phyloP scores from a whole-genome alignment of 2,329 filamentous ascomycete genomes.

The Diaporthe nobilis region DNA sequence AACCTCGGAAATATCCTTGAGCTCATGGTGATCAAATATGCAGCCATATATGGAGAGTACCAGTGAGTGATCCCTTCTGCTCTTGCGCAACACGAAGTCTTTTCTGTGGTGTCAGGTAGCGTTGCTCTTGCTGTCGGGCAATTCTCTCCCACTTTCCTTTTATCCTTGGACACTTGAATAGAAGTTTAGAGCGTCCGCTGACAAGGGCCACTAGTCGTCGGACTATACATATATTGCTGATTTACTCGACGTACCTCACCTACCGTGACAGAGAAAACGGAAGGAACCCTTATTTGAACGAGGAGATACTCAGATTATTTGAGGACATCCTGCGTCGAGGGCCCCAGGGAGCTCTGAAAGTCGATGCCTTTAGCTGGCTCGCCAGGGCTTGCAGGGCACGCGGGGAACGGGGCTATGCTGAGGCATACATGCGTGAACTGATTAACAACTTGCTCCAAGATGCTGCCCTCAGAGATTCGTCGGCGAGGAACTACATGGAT shows the following conservation, averaged over 20 bases:
- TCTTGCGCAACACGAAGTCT: background rate
- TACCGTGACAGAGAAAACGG: constrained; percentile 23
- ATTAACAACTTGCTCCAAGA: constrained; percentile 9
- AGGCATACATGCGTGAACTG: constrained; percentile 35
- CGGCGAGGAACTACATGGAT: constrained; percentile 7
- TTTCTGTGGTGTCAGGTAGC: background rate
- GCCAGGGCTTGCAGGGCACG: constrained; percentile 10
- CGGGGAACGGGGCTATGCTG: constrained; percentile 1
- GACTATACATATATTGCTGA: constrained; percentile 22
- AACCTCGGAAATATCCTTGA: constrained; percentile 12
- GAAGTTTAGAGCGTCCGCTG: background rate
- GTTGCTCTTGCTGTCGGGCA: background rate
- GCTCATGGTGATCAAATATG: constrained; percentile 1
- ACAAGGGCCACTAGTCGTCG: background rate
- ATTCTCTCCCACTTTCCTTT: no score
- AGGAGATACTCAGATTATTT: background rate
- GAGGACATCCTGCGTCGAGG: constrained; percentile 4
- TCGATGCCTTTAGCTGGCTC: constrained; percentile 28
- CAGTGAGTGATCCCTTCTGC: background rate
- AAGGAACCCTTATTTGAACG: constrained; percentile 22
- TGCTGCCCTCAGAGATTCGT: background rate
- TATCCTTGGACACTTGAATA: background rate
- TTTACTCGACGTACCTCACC: constrained; percentile 30
- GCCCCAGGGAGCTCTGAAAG: background rate
- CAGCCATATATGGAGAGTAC: constrained; percentile 1